Evolutionary conservation across 768 basidiomycete genomes (phyloP).

Genomic region (Trametes cinnabarina): DNA sequence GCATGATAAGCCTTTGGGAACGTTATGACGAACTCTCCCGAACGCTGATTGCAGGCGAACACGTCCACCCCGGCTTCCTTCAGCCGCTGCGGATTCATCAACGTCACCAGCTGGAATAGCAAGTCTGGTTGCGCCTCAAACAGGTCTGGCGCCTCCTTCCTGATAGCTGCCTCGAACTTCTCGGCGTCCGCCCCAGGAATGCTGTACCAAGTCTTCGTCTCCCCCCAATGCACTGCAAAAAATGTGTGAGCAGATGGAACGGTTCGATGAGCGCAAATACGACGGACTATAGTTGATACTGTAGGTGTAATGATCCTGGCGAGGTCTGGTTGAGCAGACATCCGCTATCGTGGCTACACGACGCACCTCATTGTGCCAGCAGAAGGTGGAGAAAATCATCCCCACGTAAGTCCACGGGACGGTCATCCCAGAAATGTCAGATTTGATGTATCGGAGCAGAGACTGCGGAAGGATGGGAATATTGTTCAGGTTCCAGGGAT

Average conservation of each 20-base stretch:
- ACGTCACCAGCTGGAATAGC: slow-evolving; percentile 94
- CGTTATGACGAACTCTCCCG: slow-evolving; percentile 96
- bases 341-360: slow-evolving; percentile 10
- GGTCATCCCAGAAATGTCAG: slow-evolving; percentile 99
- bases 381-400: slow-evolving; percentile 98
- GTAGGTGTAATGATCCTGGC: slow-evolving; percentile 94
- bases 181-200: slow-evolving; percentile 94
- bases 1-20: slow-evolving; percentile 98
- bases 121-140: slow-evolving; percentile 98
- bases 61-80: slow-evolving; percentile 88
- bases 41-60: slow-evolving; percentile 92
- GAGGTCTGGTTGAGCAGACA: slow-evolving; percentile 18
- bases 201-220: slow-evolving; percentile 99
- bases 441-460: slow-evolving; percentile 94
- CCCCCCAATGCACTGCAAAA: slow-evolving; percentile 91
- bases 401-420: slow-evolving; percentile 99
- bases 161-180: slow-evolving; percentile 95
- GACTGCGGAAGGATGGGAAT: slow-evolving; percentile 92
- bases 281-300: slow-evolving; percentile 88
- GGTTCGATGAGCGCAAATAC: neutral
- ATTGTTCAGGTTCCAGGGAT: slow-evolving; percentile 98
- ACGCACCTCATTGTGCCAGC: slow-evolving; percentile 96
- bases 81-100: slow-evolving; percentile 92
- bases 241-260: slow-evolving; percentile 7
- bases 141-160: slow-evolving; percentile 92